These are phyloP conservation scores for Phialophora macrospora DNA, from an alignment of 2,329 filamentous ascomycete genomes.

Conservation along the genomic window DNA sequence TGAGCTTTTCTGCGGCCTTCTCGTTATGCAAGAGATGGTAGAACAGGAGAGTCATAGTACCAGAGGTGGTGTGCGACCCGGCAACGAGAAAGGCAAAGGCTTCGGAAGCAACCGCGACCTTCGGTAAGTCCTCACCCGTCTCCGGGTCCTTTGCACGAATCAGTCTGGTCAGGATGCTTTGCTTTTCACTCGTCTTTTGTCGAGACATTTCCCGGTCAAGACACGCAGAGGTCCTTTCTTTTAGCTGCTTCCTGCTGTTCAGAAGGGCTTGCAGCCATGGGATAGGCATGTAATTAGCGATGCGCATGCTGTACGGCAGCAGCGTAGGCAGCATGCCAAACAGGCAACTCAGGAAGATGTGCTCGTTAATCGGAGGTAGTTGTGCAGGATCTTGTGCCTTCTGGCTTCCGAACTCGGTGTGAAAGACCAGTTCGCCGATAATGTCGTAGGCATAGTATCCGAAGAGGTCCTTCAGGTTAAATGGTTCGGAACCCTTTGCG, in stretches of 20 bases:
- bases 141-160: slow-evolving; percentile 25
- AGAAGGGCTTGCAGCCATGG: slow-evolving; percentile 28
- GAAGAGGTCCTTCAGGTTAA: slow-evolving; percentile 26
- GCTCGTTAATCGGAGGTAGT: slow-evolving; percentile 29
- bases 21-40: slow-evolving; percentile 46
- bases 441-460: slow-evolving; percentile 42
- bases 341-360: slow-evolving; percentile 25
- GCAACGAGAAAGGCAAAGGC: slow-evolving; percentile 39
- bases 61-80: slow-evolving; percentile 49
- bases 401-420: slow-evolving; percentile 42
- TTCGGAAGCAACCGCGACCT: slow-evolving; percentile 22
- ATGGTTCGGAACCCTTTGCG: slow-evolving; percentile 16
- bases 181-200: slow-evolving; percentile 19
- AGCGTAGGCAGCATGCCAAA: slow-evolving; percentile 26
- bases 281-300: slow-evolving; percentile 15
- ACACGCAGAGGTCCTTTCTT: slow-evolving; percentile 14
- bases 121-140: slow-evolving; percentile 19
- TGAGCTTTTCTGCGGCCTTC: slow-evolving; percentile 14
- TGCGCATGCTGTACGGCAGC: slow-evolving; percentile 22
- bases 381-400: slow-evolving; percentile 19
- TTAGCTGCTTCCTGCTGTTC: slow-evolving; percentile 18
- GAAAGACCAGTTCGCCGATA: slow-evolving; percentile 44
- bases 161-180: slow-evolving; percentile 24
- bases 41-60: slow-evolving; percentile 49
- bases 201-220: slow-evolving; percentile 16